Base-by-base conservation (phyloP, 768 basidiomycete species). In the Lepiota brunneoincarnata region DNA sequence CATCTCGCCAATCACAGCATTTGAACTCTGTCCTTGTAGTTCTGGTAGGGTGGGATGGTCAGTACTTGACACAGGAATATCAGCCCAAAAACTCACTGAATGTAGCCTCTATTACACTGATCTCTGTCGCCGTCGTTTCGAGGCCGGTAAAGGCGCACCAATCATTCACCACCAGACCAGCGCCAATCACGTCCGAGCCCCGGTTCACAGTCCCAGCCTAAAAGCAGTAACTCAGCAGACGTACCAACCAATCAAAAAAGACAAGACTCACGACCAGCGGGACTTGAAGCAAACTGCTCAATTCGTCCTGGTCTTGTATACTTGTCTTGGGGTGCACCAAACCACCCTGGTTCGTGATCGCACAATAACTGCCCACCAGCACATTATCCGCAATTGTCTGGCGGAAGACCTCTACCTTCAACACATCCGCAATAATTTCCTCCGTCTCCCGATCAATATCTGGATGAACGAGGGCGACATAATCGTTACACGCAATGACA, bases 131-230 rank as follows among this genome's bases (percentile, higher is more conserved):
- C n/a, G 97, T 99, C 57, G 97, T 98, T 66, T 99, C 97, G 24
- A 97, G 79, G 34, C 97, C 97, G n/a, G 94, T 93, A 72, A 98
- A 98, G 9, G 97, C 97, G 74, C 91, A 93, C 97, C 97, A 98
- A 69, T 98, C 97, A 64, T 99, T 99, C 54, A 98, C 97, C 52
- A 99, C 93, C 31, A 98, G 79, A 26, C 97, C 97, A 7, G 96
- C 97, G 26, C 97, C 97, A 59, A 99, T 87, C 35, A 98, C 94
- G 64, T 98, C 97, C 43, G 94, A 97, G 63, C 97, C 97, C 67
- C 97, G 87, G 72, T 98, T 99, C 56, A 99, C 93, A 2, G 97
- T 98, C 20, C 97, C 97, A 47, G 97, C 94, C 93, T 96, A 58
- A 3, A 45, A 34, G 36, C 48, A 3, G 26, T 40, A 14, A 54